Conservation (phyloP, 2,329 filamentous ascomycete genomes). For the Dactylellina leptospora region DNA sequence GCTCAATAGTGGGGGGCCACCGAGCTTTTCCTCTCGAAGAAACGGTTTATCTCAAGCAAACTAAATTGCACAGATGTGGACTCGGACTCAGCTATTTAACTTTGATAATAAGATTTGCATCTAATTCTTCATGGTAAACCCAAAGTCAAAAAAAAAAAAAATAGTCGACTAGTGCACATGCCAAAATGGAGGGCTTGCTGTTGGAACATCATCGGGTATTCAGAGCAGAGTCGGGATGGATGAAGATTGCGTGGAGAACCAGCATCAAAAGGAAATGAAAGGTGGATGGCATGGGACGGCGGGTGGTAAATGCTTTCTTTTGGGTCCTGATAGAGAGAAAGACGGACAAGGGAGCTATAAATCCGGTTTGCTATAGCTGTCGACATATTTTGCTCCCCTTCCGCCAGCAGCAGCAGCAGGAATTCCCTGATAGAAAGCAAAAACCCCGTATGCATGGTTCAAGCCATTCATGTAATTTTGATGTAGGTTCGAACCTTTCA, state of each 20-base stretch:
- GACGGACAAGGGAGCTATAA: too few species aligned
- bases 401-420: slow-evolving; percentile 35
- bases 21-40: slow-evolving; percentile 18
- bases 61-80: slow-evolving; percentile 19
- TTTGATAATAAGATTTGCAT: slow-evolving; percentile 15
- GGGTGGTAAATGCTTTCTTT: slow-evolving; percentile 2
- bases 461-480: slow-evolving; percentile 19
- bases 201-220: background rate
- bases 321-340: slow-evolving; percentile 23
- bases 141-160: slow-evolving; percentile 1
- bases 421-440: slow-evolving; percentile 19
- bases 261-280: slow-evolving; percentile 24
- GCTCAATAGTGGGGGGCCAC: slow-evolving; percentile 35
- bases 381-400: slow-evolving; percentile 41
- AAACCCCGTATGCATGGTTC: slow-evolving; percentile 23
- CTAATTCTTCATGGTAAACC: background rate
- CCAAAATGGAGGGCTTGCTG: slow-evolving; percentile 11
- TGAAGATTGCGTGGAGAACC: background rate
- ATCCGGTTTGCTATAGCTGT: slow-evolving; percentile 28
- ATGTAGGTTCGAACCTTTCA: slow-evolving; percentile 33
- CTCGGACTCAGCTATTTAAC: slow-evolving; percentile 30
- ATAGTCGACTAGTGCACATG: slow-evolving; percentile 35
- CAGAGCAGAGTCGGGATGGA: slow-evolving; percentile 21
- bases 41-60: slow-evolving; percentile 24
- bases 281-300: background rate